Conservation (phyloP, 1,284 basidiomycete species). For the Anthracocystis setariae region DNA sequence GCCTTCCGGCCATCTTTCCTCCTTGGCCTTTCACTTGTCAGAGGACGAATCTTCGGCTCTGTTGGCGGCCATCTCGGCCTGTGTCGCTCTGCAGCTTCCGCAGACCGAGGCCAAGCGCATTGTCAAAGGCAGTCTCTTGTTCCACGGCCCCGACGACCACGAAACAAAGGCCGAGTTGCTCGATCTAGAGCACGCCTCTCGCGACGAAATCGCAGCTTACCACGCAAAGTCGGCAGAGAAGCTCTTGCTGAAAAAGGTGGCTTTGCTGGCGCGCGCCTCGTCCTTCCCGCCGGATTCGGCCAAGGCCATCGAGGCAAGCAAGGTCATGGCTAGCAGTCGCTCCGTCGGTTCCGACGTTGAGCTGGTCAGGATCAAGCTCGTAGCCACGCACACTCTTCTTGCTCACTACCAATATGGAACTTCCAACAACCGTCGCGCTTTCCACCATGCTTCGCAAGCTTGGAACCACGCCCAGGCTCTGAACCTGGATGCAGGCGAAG, state of each 20-base stretch:
- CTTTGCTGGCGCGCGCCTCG: conserved; percentile 27
- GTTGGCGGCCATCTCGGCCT: conserved; percentile 53
- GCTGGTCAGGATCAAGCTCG: conserved; percentile 55
- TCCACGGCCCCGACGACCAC: conserved; percentile 40
- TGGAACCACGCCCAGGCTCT: conserved; percentile 55
- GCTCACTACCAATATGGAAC: conserved; percentile 59
- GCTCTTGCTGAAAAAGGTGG: conserved; percentile 48
- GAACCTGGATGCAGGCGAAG: conserved; percentile 37
- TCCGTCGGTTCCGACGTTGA: conserved; percentile 42
- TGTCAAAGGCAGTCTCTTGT: conserved; percentile 46
- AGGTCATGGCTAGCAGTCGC: conserved; percentile 22
- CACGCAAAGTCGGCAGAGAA: conserved; percentile 57
- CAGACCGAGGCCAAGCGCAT: conserved; percentile 52
- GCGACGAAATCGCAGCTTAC: conserved; percentile 54
- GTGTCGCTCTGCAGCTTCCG: conserved; percentile 51
- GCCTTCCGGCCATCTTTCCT: conserved; percentile 56
- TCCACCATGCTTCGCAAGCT: conserved; percentile 54
- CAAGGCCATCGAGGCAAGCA: conserved; percentile 30
- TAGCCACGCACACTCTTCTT: conserved; percentile 55
- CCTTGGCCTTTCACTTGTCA: conserved; percentile 58
- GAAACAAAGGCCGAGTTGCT: conserved; percentile 46
- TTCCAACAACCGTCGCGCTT: conserved; percentile 43
- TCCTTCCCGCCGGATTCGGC: conserved; percentile 34
- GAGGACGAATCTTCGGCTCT: conserved; percentile 58
- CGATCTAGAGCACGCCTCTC: conserved; percentile 41